phyloP scores from a whole-genome alignment of 305 asterid species.

The Fraxinus baroniana region DNA sequence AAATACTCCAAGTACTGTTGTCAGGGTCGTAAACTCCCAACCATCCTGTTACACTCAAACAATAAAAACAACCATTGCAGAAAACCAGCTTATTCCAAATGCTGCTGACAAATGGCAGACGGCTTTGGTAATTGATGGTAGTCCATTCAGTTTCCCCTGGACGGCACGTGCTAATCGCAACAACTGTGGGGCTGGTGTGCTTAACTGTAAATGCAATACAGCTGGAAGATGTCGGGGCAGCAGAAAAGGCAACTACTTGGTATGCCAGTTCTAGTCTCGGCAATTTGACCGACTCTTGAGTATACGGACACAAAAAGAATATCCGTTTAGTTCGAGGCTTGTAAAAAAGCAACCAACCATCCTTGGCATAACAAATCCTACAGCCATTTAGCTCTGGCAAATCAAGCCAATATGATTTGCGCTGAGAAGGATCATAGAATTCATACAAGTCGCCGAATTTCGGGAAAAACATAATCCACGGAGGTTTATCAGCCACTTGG shows the following conservation, averaged over 20 bases:
- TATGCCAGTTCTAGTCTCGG: slow-evolving; percentile 44
- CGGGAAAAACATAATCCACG: slow-evolving; percentile 53
- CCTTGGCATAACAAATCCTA: slow-evolving; percentile 44
- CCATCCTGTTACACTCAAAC: slow-evolving; percentile 56
- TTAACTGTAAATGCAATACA: slow-evolving; percentile 48
- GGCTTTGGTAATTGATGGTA: slow-evolving; percentile 36
- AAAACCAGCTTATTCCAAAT: slow-evolving; percentile 50
- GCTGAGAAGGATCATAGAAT: slow-evolving; percentile 49
- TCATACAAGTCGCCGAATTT: slow-evolving; percentile 41
- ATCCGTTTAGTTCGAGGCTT: slow-evolving; percentile 37
- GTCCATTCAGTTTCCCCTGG: slow-evolving; percentile 55
- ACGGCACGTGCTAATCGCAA: slow-evolving; percentile 42
- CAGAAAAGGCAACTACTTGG: slow-evolving; percentile 53
- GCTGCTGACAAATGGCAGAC: slow-evolving; percentile 49
- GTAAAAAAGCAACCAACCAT: slow-evolving; percentile 57
- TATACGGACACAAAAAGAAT: slow-evolving; percentile 44
- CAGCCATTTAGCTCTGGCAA: slow-evolving; percentile 43
- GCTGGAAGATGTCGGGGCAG: slow-evolving; percentile 45
- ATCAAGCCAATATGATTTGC: slow-evolving; percentile 41
- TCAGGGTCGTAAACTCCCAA: slow-evolving; percentile 45
- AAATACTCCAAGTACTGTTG: slow-evolving; percentile 41
- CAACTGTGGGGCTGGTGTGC: slow-evolving; percentile 41
- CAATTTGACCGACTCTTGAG: slow-evolving; percentile 37
- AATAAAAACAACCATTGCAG: slow-evolving; percentile 46
- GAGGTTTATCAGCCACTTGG: slow-evolving; percentile 41